Conservation (phyloP, 2,329 filamentous ascomycete species). For the Sporothrix luriei region DNA sequence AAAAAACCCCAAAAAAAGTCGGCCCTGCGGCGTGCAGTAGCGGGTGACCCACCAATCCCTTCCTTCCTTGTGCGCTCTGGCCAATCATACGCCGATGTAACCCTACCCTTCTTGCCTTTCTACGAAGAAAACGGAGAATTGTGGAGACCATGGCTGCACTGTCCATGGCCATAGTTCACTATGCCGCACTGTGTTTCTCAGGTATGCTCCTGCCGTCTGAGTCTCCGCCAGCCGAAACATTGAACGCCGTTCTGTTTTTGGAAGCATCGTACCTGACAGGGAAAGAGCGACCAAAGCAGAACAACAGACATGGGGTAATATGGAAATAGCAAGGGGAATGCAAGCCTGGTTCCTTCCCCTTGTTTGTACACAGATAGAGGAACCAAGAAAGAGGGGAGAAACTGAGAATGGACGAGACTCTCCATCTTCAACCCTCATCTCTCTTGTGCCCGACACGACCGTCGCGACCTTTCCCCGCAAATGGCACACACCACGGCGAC, state of each 20-base stretch:
- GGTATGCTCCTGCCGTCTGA: not conserved
- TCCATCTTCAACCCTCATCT: not conserved
- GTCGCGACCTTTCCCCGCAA: conserved; percentile 12
- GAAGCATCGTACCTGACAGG: not conserved
- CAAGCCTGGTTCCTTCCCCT: no score
- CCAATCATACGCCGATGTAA: not conserved
- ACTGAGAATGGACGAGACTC: not conserved
- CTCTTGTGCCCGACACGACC: not conserved
- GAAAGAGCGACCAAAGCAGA: not conserved
- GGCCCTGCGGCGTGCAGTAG: conserved; percentile 4
- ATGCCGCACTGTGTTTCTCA: not conserved
- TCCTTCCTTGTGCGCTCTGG: not conserved
- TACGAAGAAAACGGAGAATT: not conserved
- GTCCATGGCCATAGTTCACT: not conserved
- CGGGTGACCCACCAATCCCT: conserved; percentile 7
- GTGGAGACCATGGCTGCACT: not conserved
- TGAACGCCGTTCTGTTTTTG: conserved; percentile 9
- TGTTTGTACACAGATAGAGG: no score
- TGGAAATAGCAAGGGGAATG: conserved; percentile 6
- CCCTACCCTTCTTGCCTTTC: not conserved
- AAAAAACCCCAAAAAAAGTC: not conserved
- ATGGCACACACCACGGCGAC: conserved; percentile 4
- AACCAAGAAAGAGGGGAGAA: not conserved
- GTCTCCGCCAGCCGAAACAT: conserved; percentile 4
- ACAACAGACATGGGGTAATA: conserved; percentile 6